These are phyloP conservation scores for Meredithiella fracta DNA, from an alignment of 2,329 filamentous ascomycete genomes.

Conservation along the genomic window DNA sequence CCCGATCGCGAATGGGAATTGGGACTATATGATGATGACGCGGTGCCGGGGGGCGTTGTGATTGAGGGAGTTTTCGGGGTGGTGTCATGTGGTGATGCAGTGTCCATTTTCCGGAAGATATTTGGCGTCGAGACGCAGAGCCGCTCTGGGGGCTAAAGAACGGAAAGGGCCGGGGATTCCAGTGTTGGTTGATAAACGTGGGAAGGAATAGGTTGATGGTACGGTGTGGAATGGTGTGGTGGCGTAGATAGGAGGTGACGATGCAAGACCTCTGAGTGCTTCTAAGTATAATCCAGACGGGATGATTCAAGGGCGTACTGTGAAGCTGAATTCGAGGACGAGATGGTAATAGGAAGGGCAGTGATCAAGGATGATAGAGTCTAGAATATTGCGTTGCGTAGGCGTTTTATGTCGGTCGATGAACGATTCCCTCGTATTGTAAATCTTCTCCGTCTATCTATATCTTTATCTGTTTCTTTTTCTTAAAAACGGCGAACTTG, in stretches of 20 bases:
- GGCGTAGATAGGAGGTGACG: too few species aligned
- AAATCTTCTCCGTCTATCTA: too few species aligned
- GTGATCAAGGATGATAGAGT: too few species aligned
- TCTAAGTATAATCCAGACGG: too few species aligned
- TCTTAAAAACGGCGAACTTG: not conserved
- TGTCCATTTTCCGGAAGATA: not conserved
- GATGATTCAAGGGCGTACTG: too few species aligned
- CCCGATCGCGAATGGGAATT: conserved; percentile 3
- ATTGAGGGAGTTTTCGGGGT: not conserved
- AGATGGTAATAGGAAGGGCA: too few species aligned
- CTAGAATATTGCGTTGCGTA: too few species aligned
- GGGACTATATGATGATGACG: not conserved
- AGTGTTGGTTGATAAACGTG: not conserved
- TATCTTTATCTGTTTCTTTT: not conserved
- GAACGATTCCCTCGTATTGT: too few species aligned
- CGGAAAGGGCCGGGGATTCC: not conserved
- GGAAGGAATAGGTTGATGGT: not conserved
- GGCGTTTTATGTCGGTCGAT: too few species aligned
- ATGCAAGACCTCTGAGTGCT: too few species aligned
- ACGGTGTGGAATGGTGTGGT: not conserved
- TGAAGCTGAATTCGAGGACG: too few species aligned
- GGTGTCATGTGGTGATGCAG: not conserved
- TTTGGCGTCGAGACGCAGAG: not conserved
- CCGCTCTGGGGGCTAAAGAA: not conserved
- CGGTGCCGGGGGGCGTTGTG: not conserved